A percentile compares a stretch with the other conserved stretches of the same genome.
phyloP scores from a whole-genome alignment of 2,329 filamentous ascomycete species.

The Achaetomium macrosporum region DNA sequence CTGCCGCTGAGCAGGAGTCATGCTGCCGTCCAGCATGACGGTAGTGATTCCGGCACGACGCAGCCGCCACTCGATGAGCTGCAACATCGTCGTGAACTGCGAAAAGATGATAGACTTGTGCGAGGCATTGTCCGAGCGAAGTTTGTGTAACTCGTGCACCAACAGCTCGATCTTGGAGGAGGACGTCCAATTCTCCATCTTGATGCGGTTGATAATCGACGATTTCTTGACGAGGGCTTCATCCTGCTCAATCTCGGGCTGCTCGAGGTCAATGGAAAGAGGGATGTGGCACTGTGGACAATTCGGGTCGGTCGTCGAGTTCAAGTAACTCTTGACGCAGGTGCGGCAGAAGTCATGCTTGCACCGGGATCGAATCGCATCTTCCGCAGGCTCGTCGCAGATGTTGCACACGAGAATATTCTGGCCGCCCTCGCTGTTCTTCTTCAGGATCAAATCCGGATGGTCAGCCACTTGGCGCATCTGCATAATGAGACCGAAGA shows the following conservation, averaged over 20 bases:
- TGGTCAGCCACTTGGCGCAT: slow-evolving; percentile 98
- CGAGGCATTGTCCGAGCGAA: slow-evolving; percentile 86
- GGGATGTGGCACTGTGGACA: slow-evolving; percentile 91
- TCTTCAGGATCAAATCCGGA: slow-evolving; percentile 88
- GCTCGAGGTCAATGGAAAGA: slow-evolving; percentile 85
- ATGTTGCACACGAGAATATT: slow-evolving; percentile 90
- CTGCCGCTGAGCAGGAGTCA: slow-evolving; percentile 90
- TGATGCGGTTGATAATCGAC: slow-evolving; percentile 96
- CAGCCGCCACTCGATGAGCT: slow-evolving; percentile 94
- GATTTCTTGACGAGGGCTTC: slow-evolving; percentile 83
- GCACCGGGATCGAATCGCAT: slow-evolving; percentile 86
- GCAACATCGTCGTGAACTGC: slow-evolving; percentile 95
- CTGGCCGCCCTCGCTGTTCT: slow-evolving; percentile 76
- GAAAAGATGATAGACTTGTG: slow-evolving; percentile 98
- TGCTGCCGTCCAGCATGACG: slow-evolving; percentile 95
- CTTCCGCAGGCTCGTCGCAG: slow-evolving; percentile 93
- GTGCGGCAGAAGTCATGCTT: slow-evolving; percentile 86
- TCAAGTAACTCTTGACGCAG: slow-evolving; percentile 74
- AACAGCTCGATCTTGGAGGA: slow-evolving; percentile 97
- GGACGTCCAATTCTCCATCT: slow-evolving; percentile 98
- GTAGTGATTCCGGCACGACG: slow-evolving; percentile 96
- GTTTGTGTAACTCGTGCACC: slow-evolving; percentile 86
- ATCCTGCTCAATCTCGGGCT: slow-evolving; percentile 91
- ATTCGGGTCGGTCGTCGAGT: slow-evolving; percentile 68
- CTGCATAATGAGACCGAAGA: slow-evolving; percentile 98